Evolutionary conservation across 345 rosid species (phyloP), one percentile per base, ranked within the genome.

Genomic region (Sonneratia alba): DNA sequence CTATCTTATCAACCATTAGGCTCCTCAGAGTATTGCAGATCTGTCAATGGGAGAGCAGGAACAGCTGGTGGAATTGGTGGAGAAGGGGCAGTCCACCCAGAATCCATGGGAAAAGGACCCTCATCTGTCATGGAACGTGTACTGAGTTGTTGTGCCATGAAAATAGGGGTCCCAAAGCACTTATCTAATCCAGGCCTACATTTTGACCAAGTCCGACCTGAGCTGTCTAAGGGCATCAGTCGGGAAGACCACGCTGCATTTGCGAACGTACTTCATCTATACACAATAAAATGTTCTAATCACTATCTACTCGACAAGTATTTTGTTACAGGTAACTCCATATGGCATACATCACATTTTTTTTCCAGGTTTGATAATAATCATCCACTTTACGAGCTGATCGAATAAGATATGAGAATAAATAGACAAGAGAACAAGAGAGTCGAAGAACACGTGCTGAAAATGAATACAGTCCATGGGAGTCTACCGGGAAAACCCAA

Each of bases 51-150:
- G 18, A 18, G 59, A 13, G 24, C n/a, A 16, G 24, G 7, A 18
- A 9, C 64, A 59, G 64, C 64, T 59, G 34, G 64, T 59, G 64
- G 34, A 21, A 59, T n/a, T 59, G 64, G 64, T 59, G 64, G 32
- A n/a, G 34, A 59, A 59, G 64, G 13, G 12, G 34, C 64, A 59
- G 22, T 24, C 64, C 64, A 59, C 64, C 64, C 22, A 5, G 34
- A 59, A 22, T 59, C 24, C 64, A 6, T 59, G 6, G 34, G 64
- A 27, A 14, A 21, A 59, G 36, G 53, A 21, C 36, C 34, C 22
- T 36, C 11, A 2, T 11, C n/a, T n/a, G 32, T 22, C 64, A 59
- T 59, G 64, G 64, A 59, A 59, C 64, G 13, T 59, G 36, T 59
- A 59, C 64, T 59, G 24, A 7, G 64, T 59, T 59, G 64, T 59